Evolutionary conservation across 148 eudicot species (phyloP).

Genomic region (Gaultheria prostrata): DNA sequence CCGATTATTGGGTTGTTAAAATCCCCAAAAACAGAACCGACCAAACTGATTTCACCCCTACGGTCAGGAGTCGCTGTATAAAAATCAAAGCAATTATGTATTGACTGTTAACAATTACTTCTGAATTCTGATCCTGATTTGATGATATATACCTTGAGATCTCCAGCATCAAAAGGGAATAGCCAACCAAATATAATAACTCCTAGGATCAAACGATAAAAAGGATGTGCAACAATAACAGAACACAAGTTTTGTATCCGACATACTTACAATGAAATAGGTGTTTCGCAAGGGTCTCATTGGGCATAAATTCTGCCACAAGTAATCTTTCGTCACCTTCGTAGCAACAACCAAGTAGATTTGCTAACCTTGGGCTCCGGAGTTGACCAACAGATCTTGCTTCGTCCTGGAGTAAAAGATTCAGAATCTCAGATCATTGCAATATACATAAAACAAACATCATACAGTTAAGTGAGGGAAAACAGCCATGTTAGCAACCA

Average conservation of each 20-base stretch:
- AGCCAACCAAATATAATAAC: not conserved
- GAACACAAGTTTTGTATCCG: not conserved
- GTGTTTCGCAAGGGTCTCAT: slow-evolving; percentile 91
- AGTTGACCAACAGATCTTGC: slow-evolving; percentile 94
- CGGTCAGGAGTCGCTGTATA: not conserved
- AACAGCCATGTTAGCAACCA: not conserved
- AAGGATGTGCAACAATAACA: not conserved
- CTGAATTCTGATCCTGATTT: not conserved
- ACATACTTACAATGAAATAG: slow-evolving; percentile 83
- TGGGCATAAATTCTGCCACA: slow-evolving; percentile 93
- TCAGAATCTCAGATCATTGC: slow-evolving; percentile 2
- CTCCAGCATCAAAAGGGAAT: not conserved
- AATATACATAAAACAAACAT: not conserved
- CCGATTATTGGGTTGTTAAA: too few species aligned
- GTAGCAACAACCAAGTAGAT: slow-evolving; percentile 86
- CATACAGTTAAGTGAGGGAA: not conserved
- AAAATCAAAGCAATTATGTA: not conserved
- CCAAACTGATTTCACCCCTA: not conserved
- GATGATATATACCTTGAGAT: not conserved
- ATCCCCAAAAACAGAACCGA: too few species aligned
- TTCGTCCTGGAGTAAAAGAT: slow-evolving; percentile 61
- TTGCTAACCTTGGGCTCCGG: slow-evolving; percentile 67
- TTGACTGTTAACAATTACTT: not conserved
- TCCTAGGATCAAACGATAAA: not conserved
- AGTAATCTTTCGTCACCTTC: slow-evolving; percentile 89